Percentiles rank a stretch among this genome's conserved stretches.
These are phyloP conservation scores for Pseudoturritis turrita DNA, from an alignment of 345 rosid species.

Conservation along the genomic window DNA sequence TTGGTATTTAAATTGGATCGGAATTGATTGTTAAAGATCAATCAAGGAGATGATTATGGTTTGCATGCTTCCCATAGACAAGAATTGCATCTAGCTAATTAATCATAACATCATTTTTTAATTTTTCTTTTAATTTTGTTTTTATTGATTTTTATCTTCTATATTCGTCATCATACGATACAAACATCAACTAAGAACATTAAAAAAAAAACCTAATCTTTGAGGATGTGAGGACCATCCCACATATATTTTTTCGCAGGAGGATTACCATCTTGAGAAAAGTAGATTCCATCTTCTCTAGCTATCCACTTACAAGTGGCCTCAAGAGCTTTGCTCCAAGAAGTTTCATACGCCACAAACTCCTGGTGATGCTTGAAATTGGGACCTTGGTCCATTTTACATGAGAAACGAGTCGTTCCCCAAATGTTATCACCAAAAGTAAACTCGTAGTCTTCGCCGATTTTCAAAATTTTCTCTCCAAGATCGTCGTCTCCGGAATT, in stretches of 20 bases:
- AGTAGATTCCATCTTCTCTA: constrained; percentile 19
- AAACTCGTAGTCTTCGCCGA: constrained; percentile 6
- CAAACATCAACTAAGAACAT: not conserved
- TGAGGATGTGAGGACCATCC: constrained; percentile 11
- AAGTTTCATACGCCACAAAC: constrained; percentile 17
- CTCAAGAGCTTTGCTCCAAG: constrained; percentile 22
- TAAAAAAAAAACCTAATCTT: not conserved
- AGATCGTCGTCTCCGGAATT: not conserved
- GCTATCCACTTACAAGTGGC: not conserved
- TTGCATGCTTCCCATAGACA: too few relatives aligned
- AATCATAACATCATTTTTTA: too few relatives aligned
- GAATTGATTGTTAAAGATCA: too few relatives aligned
- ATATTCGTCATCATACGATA: not conserved
- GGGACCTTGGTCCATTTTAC: constrained; percentile 27
- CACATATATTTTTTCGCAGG: not conserved
- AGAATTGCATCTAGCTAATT: too few relatives aligned
- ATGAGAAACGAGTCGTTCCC: not conserved
- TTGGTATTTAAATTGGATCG: too few relatives aligned
- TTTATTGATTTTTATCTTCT: not conserved
- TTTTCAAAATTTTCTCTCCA: not conserved
- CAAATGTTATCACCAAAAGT: constrained; percentile 6
- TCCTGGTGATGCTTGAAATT: constrained; percentile 15
- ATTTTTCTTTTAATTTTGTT: too few relatives aligned
- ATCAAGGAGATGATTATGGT: too few relatives aligned
- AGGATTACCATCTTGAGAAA: constrained; percentile 3